Evolutionary conservation across 2,329 filamentous ascomycete genomes (phyloP).

Genomic region (Aureobasidium musti): DNA sequence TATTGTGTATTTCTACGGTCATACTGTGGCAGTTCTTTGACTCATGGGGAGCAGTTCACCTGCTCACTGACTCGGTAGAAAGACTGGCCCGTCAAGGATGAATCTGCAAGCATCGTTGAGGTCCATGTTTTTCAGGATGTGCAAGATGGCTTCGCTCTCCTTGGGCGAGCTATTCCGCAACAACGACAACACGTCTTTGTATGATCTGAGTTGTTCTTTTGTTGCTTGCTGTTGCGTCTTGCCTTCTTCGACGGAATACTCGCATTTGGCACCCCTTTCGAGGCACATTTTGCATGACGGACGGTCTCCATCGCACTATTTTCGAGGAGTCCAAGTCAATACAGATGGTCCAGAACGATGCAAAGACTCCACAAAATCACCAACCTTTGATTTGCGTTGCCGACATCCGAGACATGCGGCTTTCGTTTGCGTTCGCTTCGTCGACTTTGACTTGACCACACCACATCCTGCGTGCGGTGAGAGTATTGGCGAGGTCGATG

Average conservation of each 20-base stretch:
- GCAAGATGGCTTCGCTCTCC: constrained; percentile 7
- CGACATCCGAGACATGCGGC: constrained; percentile 17
- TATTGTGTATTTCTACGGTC: no score
- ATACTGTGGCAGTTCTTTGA: no score
- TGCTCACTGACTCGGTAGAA: background rate
- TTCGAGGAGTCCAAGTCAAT: background rate
- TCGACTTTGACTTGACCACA: background rate
- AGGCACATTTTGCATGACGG: background rate
- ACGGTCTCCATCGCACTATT: constrained; percentile 10
- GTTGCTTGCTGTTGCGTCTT: constrained; percentile 19
- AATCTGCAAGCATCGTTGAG: constrained; percentile 1
- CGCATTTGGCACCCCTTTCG: background rate
- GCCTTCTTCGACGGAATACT: constrained; percentile 8
- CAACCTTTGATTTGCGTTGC: constrained; percentile 14
- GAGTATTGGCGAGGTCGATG: background rate
- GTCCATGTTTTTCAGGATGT: background rate
- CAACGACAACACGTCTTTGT: constrained; percentile 1
- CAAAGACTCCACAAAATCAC: background rate
- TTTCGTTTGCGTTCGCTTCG: constrained; percentile 8
- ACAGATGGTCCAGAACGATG: background rate
- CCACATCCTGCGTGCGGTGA: background rate
- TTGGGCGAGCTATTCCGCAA: background rate
- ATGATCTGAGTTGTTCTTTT: background rate
- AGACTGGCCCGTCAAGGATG: background rate
- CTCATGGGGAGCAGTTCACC: no score